Conservation (phyloP, 1,284 basidiomycete genomes). For the Sphagnurus paluster region DNA sequence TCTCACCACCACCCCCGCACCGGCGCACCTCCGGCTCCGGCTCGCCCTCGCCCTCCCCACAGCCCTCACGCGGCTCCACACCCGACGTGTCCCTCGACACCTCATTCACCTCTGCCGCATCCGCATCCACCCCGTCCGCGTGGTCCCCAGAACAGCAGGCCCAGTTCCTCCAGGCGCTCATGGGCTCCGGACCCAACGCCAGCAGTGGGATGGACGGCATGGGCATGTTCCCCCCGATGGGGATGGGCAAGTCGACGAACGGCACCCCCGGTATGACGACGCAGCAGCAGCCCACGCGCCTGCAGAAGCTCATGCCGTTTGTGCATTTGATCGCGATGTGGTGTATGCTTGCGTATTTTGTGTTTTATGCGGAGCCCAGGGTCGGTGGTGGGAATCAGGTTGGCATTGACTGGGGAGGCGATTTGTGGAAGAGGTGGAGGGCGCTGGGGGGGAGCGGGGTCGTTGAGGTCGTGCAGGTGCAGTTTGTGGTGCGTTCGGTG, state of each 20-base stretch:
- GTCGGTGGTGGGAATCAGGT: conserved; percentile 23
- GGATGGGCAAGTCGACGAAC: conserved; percentile 13
- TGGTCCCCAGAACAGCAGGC: conserved; percentile 68
- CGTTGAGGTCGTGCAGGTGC: conserved; percentile 21
- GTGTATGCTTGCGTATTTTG: conserved; percentile 65
- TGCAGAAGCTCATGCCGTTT: conserved; percentile 64
- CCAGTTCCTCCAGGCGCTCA: conserved; percentile 63
- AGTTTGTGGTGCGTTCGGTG: conserved; percentile 38
- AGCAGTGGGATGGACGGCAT: conserved; percentile 3
- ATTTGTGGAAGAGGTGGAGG: conserved; percentile 59
- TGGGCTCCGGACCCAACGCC: conserved; percentile 26
- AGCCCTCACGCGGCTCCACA: no score
- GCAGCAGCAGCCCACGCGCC: conserved; percentile 33
- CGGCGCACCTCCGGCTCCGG: conserved; percentile 23
- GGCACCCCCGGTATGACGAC: conserved; percentile 7
- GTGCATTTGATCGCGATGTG: conserved; percentile 65
- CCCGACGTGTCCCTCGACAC: no score
- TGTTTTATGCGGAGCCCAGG: conserved; percentile 62
- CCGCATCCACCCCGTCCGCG: conserved; percentile 42
- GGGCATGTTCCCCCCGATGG: conserved; percentile 15
- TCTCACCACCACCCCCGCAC: conserved; percentile 30
- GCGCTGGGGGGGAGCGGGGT: conserved; percentile 37
- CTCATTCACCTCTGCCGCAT: conserved; percentile 20
- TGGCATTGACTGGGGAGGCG: conserved; percentile 17
- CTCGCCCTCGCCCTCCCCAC: conserved; percentile 12